Evolutionary conservation across 495 filamentous ascomycete species (phyloP), one percentile per base, ranked within the genome.

Genomic region (Collariella sp.): DNA sequence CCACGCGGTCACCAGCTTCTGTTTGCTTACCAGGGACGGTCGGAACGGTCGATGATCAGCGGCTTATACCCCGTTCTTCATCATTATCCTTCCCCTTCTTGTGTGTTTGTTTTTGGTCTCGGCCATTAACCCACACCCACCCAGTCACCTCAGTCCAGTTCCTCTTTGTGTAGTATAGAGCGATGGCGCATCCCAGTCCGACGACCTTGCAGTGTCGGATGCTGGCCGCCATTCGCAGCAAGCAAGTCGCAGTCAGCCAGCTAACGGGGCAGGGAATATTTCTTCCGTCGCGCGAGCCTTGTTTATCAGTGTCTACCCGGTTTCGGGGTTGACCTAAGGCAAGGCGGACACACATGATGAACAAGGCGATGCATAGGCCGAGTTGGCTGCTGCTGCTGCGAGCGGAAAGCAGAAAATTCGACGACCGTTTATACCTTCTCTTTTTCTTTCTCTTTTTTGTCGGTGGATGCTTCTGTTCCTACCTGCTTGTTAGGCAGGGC

Each of bases 131-230:
- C n/a, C n/a, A n/a, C n/a, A n/a, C 57, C 52, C 42, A 59, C 52
- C 36, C 26, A 3, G 31, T 24, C 31, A n/a, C n/a, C n/a, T n/a
- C n/a, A n/a, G n/a, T n/a, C n/a, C n/a, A n/a, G n/a, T n/a, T n/a
- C n/a, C n/a, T n/a, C n/a, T n/a, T n/a, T 38, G 4, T 52, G 52
- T 59, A 59, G 47, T 55, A 26, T 59, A 59, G 50, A 54, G 50
- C 44, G 55, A 49, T 41, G 55, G 43, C 39, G 36, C 50, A n/a
- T n/a, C 35, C 55, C 26, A 46, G 46, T 47, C 47, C 47, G 52
- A 34, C 45, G 44, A n/a, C 41, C 22, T 33, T 24, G 9, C 26
- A 31, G 34, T 46, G 43, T 55, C 41, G 34, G 41, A 40, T n/a
- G 46, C 38, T 48, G 54, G 26, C 20, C 41, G 54, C 54, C 47